These are phyloP conservation scores for Collybia nuda DNA, from an alignment of 768 basidiomycete species.

Conservation along the genomic window DNA sequence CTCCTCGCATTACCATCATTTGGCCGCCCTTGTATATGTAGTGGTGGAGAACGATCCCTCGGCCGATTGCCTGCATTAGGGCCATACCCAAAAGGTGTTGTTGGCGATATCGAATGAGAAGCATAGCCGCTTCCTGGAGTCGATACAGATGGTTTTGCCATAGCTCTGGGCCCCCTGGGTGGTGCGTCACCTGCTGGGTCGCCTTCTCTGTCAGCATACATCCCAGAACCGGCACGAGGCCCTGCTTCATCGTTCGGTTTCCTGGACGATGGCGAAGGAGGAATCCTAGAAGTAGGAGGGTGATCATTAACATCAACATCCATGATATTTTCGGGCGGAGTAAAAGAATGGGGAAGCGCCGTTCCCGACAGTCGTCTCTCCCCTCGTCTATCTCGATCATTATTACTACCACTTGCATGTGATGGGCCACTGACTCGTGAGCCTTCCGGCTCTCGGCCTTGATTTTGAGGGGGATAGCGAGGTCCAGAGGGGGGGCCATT, in stretches of 20 bases:
- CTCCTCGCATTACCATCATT: slow-evolving; percentile 2
- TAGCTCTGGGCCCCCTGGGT: slow-evolving; percentile 27
- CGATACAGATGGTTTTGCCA: slow-evolving; percentile 16
- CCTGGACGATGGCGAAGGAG: slow-evolving; percentile 9
- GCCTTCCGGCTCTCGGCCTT: slow-evolving; percentile 3
- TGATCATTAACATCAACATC: slow-evolving; percentile 22
- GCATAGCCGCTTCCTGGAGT: not conserved
- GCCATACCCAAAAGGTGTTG: slow-evolving; percentile 4
- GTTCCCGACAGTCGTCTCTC: slow-evolving; percentile 6
- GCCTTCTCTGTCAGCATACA: slow-evolving; percentile 28
- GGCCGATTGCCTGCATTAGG: slow-evolving; percentile 1
- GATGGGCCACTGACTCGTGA: not conserved
- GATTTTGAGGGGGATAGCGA: slow-evolving; percentile 9
- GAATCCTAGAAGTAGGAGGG: slow-evolving; percentile 16
- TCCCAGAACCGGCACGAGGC: slow-evolving; percentile 16
- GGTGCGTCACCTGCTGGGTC: slow-evolving; percentile 5
- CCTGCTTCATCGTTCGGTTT: slow-evolving; percentile 5
- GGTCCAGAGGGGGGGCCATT: slow-evolving; percentile 9
- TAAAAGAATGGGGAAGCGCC: slow-evolving; percentile 8
- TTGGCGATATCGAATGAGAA: slow-evolving; percentile 7
- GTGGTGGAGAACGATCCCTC: slow-evolving; percentile 19
- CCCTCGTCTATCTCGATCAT: slow-evolving; percentile 5
- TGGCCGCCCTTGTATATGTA: slow-evolving; percentile 7
- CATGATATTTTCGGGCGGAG: slow-evolving; percentile 21
- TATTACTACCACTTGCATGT: not conserved